Conservation (phyloP, 352 stramenopile genomes). For the Phytophthora parvispora region DNA sequence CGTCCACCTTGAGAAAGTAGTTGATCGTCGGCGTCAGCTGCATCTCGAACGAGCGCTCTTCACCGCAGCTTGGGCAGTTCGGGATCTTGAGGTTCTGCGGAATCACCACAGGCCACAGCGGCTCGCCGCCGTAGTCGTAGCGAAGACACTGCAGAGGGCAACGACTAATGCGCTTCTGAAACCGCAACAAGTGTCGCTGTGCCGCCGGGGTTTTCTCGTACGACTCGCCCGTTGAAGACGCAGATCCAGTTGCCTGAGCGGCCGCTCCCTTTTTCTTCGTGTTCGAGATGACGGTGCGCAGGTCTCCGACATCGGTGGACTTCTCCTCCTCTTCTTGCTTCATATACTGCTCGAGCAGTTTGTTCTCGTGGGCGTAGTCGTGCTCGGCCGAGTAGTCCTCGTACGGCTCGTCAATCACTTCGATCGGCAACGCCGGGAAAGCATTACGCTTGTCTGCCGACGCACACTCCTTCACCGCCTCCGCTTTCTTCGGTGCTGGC, state of each 20-base stretch:
- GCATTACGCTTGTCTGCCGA: constrained; percentile 21
- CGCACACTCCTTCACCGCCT: constrained; percentile 1
- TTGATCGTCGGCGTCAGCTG: constrained; percentile 88
- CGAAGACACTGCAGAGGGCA: constrained; percentile 83
- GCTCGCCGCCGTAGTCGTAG: constrained; percentile 89
- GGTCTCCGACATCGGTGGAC: constrained; percentile 63
- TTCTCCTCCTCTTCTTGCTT: constrained; percentile 86
- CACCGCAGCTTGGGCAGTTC: constrained; percentile 59
- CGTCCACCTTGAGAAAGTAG: constrained; percentile 89
- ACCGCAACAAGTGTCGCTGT: constrained; percentile 85
- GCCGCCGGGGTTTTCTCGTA: constrained; percentile 85
- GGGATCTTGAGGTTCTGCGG: constrained; percentile 63
- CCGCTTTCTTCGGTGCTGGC: constrained; percentile 5
- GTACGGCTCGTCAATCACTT: constrained; percentile 84
- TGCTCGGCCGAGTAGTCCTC: constrained; percentile 73
- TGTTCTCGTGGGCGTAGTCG: constrained; percentile 79
- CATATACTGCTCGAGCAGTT: constrained; percentile 84
- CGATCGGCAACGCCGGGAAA: constrained; percentile 72
- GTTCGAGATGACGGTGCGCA: constrained; percentile 68
- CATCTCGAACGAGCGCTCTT: constrained; percentile 82
- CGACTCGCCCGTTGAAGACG: constrained; percentile 57
- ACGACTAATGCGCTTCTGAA: constrained; percentile 87
- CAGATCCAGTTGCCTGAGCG: constrained; percentile 11
- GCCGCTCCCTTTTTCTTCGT: constrained; percentile 53
- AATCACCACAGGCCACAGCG: constrained; percentile 75